Base-by-base conservation (phyloP, 2,329 filamentous ascomycete species). In the Xylariaceae sp. region DNA sequence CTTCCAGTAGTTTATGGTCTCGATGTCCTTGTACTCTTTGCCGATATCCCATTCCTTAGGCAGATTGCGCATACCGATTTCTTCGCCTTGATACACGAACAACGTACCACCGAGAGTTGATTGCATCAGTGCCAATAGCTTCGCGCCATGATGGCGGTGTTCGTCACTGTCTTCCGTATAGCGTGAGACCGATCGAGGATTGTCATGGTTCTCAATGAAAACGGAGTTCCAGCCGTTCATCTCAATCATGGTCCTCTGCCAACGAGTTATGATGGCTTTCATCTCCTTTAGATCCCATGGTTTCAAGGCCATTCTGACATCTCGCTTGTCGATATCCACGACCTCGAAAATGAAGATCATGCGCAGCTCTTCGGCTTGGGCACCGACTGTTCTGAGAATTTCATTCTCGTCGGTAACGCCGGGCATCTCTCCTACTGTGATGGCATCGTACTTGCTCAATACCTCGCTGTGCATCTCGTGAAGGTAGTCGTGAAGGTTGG, bases 301-400 rank as follows among this genome's bases (percentile, higher is more conserved):
- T 55, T 77, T 79, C 45, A 77, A 70, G 0, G 75, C 67, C 61
- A 71, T 65, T 50, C 80, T 54, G 7, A 66, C 57, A 43, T 72
- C 65, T 18, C 76, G 78, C 48, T 76, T 73, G 6, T 80, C 85
- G 14, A 86, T 71, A 61, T 86, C 78, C 7, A 88, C 82, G 11
- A 84, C 76, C 58, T 84, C 81, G 56, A 86, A 84, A 58, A 84
- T 82, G 67, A 89, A 88, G 1, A 87, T 82, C 86, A 88, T 89
- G 63, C 83, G 79, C 45, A 89, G 70, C 66, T 87, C 80, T 53
- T 77, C 77, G 50, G 81, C 78, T 28, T 75, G 69, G 0, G 80
- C 76, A 3, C 78, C 77, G 13, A 88, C 81, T 56, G 86, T 88
- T 16, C 74, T 64, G 7, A 87, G 67, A 1, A 88, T 82, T 36